Base-by-base conservation (phyloP, 2,329 filamentous ascomycete species). In the Cladosporium phlei region DNA sequence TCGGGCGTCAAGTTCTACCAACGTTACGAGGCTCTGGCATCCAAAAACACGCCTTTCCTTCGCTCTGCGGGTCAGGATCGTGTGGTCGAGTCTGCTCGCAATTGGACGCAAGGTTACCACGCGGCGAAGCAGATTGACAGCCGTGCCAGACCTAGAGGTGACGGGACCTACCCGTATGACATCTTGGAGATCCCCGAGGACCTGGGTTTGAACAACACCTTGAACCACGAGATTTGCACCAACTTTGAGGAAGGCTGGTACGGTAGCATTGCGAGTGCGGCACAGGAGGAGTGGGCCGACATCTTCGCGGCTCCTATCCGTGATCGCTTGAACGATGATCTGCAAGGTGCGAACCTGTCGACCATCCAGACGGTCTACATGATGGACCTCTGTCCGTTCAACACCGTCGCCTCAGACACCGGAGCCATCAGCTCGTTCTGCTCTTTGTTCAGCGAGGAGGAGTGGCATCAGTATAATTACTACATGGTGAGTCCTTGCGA, bases 301-400 rank as follows among this genome's bases (percentile, higher is more conserved):
- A 70, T 76, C 4, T 94, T 93, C 61, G 73, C 80, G 1, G 78
- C 80, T 0, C 66, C 79, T 0, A 86, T 95, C 53, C 75, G 77
- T n/a, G 65, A 73, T 2, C 80, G 87, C 6, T 67, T 95, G 30
- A 88, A 90, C 60, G 58, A 68, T 11, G 78, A 83, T 50, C 72
- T 96, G 0, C 76, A 75, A 0, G 85, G 85, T 2, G 82, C 78
- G 4, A 80, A 85, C 51, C 64, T 95, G 32, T 78, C 76, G 2
- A 61, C 73, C 10, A 59, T 69, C 1, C 82, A 91, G 25, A 79
- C 82, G 1, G 71, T 89, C 47, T 78, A 76, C 48, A 63, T 96
- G 25, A 95, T 96, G 88, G 88, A 95, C 58, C 73, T 95, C 50
- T 96, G 90, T 59, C 83, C 90, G 0, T 95, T 88, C 68, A 77